Evolutionary conservation across 495 filamentous ascomycete genomes (phyloP), one percentile per base, ranked within the genome.

Genomic region (Astrothelium macrocarpum): DNA sequence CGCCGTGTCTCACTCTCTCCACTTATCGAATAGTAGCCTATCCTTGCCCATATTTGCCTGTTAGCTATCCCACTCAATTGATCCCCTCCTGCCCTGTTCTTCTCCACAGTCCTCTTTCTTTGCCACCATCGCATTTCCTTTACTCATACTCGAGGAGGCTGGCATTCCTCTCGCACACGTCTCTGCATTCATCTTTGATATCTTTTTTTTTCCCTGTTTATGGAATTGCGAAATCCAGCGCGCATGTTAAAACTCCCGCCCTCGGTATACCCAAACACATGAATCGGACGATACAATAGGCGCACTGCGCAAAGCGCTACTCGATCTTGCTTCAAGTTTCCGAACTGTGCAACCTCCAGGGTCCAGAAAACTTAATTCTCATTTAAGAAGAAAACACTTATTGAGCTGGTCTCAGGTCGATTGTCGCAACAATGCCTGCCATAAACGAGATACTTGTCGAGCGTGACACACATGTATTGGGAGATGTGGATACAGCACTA

Each of bases 1-100:
- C 49, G 49, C 49, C 49, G 49, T 56, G 49, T 56, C 49, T 56
- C 20, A 56, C 49, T 16, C 49, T 56, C 49, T 56, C 49, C 49
- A 56, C 49, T 56, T 56, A 56, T 56, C 49, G 49, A 26, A 56
- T 26, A 5, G 49, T 56, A 56, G 49, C 25, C 5, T 23, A 56
- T 56, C 49, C 49, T 56, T 9, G 49, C 7, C 20, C 49, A 28
- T 56, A 0, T 56, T 56, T 25, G 49, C 20, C 49, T 56, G 20
- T 2, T 26, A 56, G 23, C 49, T 56, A 56, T 56, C 20, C 49
- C 49, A 56, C 25, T 56, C 20, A 56, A 56, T 56, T 56, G 49
- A 29, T 12, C 25, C 11, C 9, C 25, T 28, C 25, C 20, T 26
- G 20, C 49, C 49, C 49, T 20, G 25, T 56, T 56, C 49, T 56